phyloP scores from a whole-genome alignment of 139 green algal genomes.

The Zygnema circumcarinatum region DNA sequence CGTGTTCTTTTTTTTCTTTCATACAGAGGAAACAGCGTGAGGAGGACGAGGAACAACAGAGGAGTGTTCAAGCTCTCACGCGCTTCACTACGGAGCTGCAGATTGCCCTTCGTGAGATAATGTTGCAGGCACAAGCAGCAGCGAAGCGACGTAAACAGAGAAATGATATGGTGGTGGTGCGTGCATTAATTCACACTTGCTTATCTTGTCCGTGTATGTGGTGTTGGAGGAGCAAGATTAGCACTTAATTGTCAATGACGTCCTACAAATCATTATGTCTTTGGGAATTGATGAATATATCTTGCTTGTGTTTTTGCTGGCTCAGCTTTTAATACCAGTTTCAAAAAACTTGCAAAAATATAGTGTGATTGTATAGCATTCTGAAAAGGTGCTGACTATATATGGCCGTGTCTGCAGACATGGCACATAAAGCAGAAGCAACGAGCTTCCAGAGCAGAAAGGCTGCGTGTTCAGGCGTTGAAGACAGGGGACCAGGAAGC shows the following conservation, averaged over 20 bases:
- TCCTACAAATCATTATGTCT: background rate
- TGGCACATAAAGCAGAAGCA: conserved; percentile 50
- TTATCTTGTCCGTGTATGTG: background rate
- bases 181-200: conserved; percentile 10
- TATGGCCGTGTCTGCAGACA: conserved; percentile 24
- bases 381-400: no score
- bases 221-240: background rate
- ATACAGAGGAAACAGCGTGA: background rate
- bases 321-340: no score
- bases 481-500: conserved; percentile 76
- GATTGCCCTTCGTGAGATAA: conserved; percentile 28
- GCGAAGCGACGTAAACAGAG: conserved; percentile 50
- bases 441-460: conserved; percentile 48
- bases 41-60: conserved; percentile 10
- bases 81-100: conserved; percentile 58
- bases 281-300: no score
- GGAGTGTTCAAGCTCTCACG: background rate
- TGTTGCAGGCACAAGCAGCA: background rate
- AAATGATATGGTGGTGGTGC: conserved; percentile 53
- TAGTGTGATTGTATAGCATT: no score
- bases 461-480: conserved; percentile 67
- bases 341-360: no score
- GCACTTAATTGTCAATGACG: conserved; percentile 19
- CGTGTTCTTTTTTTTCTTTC: no score
- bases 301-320: no score